Base-by-base conservation (phyloP, 2,329 filamentous ascomycete genomes). In the Calonectria pauciramosa region DNA sequence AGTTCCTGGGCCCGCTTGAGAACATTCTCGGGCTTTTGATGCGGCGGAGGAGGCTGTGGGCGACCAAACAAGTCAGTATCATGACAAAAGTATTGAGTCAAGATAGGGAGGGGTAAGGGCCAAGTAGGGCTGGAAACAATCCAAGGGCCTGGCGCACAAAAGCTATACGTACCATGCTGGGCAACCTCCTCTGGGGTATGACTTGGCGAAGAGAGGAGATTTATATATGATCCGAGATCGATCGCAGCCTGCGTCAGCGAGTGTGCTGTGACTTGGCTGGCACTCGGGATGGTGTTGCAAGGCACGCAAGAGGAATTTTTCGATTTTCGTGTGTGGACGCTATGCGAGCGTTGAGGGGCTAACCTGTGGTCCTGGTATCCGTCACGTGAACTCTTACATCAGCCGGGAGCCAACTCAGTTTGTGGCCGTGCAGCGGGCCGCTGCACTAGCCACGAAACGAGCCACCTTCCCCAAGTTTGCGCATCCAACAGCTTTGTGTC, bases 11-110 rank as follows among this genome's bases (percentile, higher is more conserved):
- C 97, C 87, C 97, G 93, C 93, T 98, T 98, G 86, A 99, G 93
- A 86, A 98, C 96, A 93, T 99, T 99, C 90, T 99, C 97, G 84
- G 97, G 97, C 88, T 98, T 98, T 86, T 97, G 96, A 87, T 99
- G 96, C 82, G 96, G 94, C 89, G 96, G 96, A 86, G 97, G 97
- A 90, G 97, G 95, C 97, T 96, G 77, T 82, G 38, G 38, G 71
- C 76, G 73, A 75, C 70, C 32, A 36, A 59, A 66, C 68, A 73
- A 72, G 79, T 84, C 75, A 84, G 77, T 76, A 83, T 82, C 73
- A 78, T 73, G 71, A 75, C 72, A 41, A 68, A 70, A 71, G 68
- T 18, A 71, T 75, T 69, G 75, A 77, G 78, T 78, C 76, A 78
- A 78, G 73, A 74, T 80, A 83, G 79, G 75, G 81, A 83, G 79